Base-by-base conservation (phyloP, 495 filamentous ascomycete genomes). In the Lophiotrema nucula region DNA sequence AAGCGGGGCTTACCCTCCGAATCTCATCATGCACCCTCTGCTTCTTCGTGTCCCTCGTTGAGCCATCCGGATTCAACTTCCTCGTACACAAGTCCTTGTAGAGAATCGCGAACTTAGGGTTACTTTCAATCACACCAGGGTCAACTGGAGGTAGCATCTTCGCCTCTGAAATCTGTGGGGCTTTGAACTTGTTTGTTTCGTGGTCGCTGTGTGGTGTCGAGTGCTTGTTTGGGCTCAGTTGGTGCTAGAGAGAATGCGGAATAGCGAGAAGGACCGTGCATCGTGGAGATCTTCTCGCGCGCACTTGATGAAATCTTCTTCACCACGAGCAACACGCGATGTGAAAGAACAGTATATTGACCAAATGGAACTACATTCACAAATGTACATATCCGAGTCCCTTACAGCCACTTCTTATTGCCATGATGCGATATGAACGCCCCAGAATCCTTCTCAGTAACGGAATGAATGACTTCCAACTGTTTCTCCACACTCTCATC, bases 131-230 rank as follows among this genome's bases (percentile, higher is more conserved):
- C 12, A 69, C 53, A 2, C 35, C 42, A 0, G 60, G 49, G 22
- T 70, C 67, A 10, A 75, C 52, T 47, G 70, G 69, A 4, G 72
- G 73, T 4, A 75, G 57, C 71, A 73, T 73, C 39, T 43, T n/a
- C n/a, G n/a, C n/a, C n/a, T n/a, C n/a, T n/a, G n/a, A n/a, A n/a
- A n/a, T n/a, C 10, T 47, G 45, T 4, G n/a, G n/a, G n/a, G n/a
- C n/a, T n/a, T n/a, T n/a, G n/a, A n/a, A n/a, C n/a, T n/a, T n/a
- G n/a, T n/a, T n/a, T n/a, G n/a, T n/a, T n/a, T n/a, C n/a, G n/a
- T n/a, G n/a, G n/a, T n/a, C n/a, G n/a, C n/a, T n/a, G n/a, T n/a
- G n/a, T n/a, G n/a, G n/a, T n/a, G n/a, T n/a, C n/a, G n/a, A n/a
- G n/a, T n/a, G n/a, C n/a, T n/a, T n/a, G n/a, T n/a, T n/a, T n/a